Base-by-base conservation (phyloP, 108 stramenopile species). In the Parmales sp. region DNA sequence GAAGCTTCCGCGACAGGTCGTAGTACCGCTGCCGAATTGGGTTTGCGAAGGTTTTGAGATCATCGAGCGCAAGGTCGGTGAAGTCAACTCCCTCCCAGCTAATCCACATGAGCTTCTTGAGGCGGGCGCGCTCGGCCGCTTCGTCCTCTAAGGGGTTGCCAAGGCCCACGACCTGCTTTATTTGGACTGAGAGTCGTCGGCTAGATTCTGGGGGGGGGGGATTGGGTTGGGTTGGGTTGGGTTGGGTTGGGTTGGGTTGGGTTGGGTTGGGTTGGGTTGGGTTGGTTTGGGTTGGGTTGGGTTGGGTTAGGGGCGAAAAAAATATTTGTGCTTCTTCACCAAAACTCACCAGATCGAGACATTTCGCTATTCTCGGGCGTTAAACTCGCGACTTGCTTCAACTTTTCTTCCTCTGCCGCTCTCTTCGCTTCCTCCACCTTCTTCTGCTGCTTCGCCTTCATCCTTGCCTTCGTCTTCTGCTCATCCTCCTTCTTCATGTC, bases 401-500 rank as follows among this genome's bases (percentile, higher is more conserved):
- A 16, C 1, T 34, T 28, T 3, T 16, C 28, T 34, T 60, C 54
- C 54, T 60, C 54, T 34, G 13, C 54, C 36, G 54, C 54, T 13
- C 29, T 34, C 54, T 16, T 34, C 54, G 13, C 54, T 34, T 34
- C 54, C 54, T 60, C 54, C 54, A 34, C 13, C 54, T 60, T 60
- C 54, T 60, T 60, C 9, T 34, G 28, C 54, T 60, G 54, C 54
- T 60, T 60, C 8, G 54, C 54, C 54, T 54, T 51, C 29, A 39
- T 39, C 29, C 45, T 54, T 2, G 63, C 63, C 31, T 51, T 37
- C 16, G 45, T 37, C 48, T 39, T 44, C 20, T n/a, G n/a, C 39
- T 68, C 72, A 34, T 43, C 43, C 48, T 73, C 68, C 36, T 29
- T 20, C 19, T 71, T 71, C 67, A 68, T 73, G 16, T 38, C 66